Evolutionary conservation across 305 asterid species (phyloP), one percentile per base, ranked within the genome.

Genomic region (Fraxinus nigra): DNA sequence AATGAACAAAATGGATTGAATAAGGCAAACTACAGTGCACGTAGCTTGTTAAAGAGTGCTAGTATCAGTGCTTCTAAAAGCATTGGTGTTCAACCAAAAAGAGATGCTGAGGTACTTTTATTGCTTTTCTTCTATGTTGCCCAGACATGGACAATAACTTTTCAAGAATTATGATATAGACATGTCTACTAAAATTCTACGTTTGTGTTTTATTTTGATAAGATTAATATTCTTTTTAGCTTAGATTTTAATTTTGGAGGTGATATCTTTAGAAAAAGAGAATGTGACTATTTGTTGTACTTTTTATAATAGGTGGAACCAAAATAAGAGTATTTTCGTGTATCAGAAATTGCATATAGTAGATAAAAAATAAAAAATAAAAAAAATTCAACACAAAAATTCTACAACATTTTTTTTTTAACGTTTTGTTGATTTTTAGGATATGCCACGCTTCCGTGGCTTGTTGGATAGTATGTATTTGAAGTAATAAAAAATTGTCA

Each of bases 51-150:
- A 85, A 96, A 96, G 93, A 96, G 99, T 84, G 97, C 98, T 78
- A 96, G 99, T 80, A 96, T 94, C 79, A 94, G 99, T 78, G 99
- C 89, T 76, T 96, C 99, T 26, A 93, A 94, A 86, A 94, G 99
- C 43, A 81, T 96, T 0, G 98, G 87, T 51, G 98, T 91, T 76
- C 88, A 94, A 89, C 81, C 67, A n/a, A 91, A 84, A 83, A 87
- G 69, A 69, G 87, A 89, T 69, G 9, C 85, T 4, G 97, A 95
- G 98, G 99, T 93, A 90, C 78, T 74, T 56, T 43, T 76, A 69
- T 70, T 14, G 4, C 37, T 40, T 24, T 69, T 56, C 59, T 67
- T 43, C 75, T 30, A 28, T 11, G 38, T 11, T 9, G 20, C 3
- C 28, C 9, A 11, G 30, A 22, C 32, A 61, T 22, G 70, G 70